Conservation (phyloP, 2,329 filamentous ascomycete species). For the Lachnellula occidentalis region DNA sequence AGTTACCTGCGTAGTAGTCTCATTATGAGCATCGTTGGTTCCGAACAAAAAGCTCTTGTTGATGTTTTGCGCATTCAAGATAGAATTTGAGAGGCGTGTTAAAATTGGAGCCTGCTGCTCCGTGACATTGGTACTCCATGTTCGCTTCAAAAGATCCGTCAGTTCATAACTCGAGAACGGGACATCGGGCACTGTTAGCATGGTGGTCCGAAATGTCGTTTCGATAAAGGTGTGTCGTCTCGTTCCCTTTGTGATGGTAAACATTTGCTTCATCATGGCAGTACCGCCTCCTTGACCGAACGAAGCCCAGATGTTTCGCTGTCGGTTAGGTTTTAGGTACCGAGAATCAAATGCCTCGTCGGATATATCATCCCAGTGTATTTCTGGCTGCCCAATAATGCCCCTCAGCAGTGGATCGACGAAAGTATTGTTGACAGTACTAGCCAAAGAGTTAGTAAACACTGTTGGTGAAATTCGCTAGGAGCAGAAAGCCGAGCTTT, state of each 20-base stretch:
- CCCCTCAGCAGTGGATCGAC: neutral
- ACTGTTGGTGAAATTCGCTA: too few species aligned
- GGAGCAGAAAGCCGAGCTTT: too few species aligned
- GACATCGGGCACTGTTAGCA: neutral
- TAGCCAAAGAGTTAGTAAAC: too few species aligned
- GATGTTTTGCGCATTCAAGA: neutral
- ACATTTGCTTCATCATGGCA: constrained; percentile 3
- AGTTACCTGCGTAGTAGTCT: constrained; percentile 1
- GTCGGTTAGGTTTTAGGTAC: neutral
- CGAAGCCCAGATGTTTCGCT: constrained; percentile 2
- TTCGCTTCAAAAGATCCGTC: neutral
- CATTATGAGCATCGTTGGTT: neutral
- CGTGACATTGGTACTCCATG: neutral
- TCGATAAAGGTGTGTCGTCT: constrained; percentile 2
- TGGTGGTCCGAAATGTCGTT: neutral
- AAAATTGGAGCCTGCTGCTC: neutral
- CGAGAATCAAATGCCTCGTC: neutral
- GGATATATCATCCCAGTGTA: constrained; percentile 1
- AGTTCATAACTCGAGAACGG: neutral
- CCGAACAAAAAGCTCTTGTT: neutral
- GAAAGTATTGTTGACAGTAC: constrained; percentile 1
- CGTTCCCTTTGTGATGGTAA: constrained; percentile 2
- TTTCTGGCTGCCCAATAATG: neutral
- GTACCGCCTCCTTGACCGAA: constrained; percentile 4
- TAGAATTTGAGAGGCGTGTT: neutral